Percentiles rank a stretch among this genome's conserved stretches.
phyloP scores from a whole-genome alignment of 225 moss, liverwort and hornwort genomes.

The Anthoceros angustus region DNA sequence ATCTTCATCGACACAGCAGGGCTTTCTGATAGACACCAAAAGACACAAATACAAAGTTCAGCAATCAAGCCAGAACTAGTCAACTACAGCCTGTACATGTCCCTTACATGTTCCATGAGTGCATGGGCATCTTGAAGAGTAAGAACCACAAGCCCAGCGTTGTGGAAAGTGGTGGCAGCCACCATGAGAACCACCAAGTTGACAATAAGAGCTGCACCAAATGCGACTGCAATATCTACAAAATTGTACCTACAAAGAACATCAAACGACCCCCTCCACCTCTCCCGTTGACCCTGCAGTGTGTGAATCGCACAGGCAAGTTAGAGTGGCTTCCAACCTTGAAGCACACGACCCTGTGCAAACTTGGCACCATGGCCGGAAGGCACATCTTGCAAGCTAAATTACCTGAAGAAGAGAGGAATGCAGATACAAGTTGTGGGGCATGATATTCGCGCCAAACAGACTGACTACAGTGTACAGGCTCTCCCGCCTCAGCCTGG shows the following conservation, averaged over 20 bases:
- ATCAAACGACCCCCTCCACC: slow-evolving; percentile 18
- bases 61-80: background rate
- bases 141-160: slow-evolving; percentile 55
- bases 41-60: background rate
- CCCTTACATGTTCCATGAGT: slow-evolving; percentile 66
- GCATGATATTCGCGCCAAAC: background rate
- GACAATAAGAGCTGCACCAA: slow-evolving; percentile 49
- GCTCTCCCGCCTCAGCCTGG: slow-evolving; percentile 31
- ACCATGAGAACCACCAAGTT: slow-evolving; percentile 52
- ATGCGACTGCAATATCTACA: slow-evolving; percentile 49
- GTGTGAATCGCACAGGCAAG: background rate
- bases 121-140: slow-evolving; percentile 72
- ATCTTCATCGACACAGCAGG: too few relatives aligned
- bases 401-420: slow-evolving; percentile 2
- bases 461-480: background rate
- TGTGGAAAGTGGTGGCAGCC: slow-evolving; percentile 62
- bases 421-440: background rate
- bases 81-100: background rate
- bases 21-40: too few relatives aligned
- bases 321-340: too few relatives aligned
- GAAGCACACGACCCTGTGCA: background rate
- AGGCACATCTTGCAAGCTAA: too few relatives aligned
- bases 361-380: too few relatives aligned
- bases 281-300: background rate
- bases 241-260: slow-evolving; percentile 32